Evolutionary conservation across 1,139 yeast species (phyloP), one percentile per base, ranked within the genome.

Genomic region (Suhomyces anneliseae): DNA sequence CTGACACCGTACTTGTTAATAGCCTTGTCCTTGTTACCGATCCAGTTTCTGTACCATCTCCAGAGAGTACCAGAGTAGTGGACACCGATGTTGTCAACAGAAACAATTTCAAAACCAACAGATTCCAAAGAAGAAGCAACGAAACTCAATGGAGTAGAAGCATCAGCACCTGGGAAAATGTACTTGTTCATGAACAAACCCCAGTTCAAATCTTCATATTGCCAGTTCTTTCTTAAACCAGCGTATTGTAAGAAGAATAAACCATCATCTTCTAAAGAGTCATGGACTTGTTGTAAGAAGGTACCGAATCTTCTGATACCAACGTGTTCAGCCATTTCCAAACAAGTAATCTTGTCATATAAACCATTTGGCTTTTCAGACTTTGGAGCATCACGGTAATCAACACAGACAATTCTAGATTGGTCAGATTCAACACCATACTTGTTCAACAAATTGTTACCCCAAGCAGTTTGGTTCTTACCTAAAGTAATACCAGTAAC

Each of bases 81-180:
- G 47, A 90, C 96, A 68, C 97, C 97, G 60, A 90, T 86, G 69
- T 87, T 90, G 70, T 90, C 97, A 52, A 87, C 73, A 42, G 88
- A 78, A 47, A 85, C 92, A 59, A 88, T 81, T 74, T 90, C 97
- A 66, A 90, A 90, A 4, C 96, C 96, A 54, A 86, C 82, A 37
- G 82, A 83, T 74, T 90, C 97, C 65, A 90, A 81, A 57, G 82
- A 76, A 54, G 85, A 81, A 52, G 85, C 76, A 55, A 88, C 93
- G 66, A 87, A 90, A 49, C 90, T 89, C 60, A 90, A 80, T 43
- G 97, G 97, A 47, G 97, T 90, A 8, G 96, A 88, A 42, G 97
- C 97, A 72, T 90, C 97, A 46, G 97, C 97, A 72, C 97, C 97
- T 40, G 97, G 97, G 90, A 90, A 90, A 65, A 90, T 85, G 73